Conservation (phyloP, 768 basidiomycete species). For the Boletus rex-veris region DNA sequence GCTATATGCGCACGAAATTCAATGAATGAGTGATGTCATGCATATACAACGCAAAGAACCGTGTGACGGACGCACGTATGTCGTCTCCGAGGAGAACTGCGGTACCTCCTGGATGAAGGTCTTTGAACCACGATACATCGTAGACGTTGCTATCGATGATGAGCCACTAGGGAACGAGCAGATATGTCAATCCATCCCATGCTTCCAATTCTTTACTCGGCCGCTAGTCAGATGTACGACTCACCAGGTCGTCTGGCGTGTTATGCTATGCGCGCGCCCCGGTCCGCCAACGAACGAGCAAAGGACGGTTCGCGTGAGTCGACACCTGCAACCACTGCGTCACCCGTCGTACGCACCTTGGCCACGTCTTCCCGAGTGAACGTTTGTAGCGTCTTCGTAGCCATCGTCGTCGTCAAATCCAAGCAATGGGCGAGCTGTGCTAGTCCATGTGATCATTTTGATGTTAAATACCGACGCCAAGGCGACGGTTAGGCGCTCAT, state of each 20-base stretch:
- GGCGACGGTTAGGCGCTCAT: no score
- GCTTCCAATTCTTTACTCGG: neutral
- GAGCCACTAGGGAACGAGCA: neutral
- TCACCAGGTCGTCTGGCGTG: slow-evolving; percentile 66
- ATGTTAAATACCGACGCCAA: no score
- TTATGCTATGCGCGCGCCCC: slow-evolving; percentile 55
- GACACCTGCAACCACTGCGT: no score
- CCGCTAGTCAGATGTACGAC: slow-evolving; percentile 12
- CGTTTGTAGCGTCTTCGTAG: slow-evolving; percentile 25
- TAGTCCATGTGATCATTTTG: neutral
- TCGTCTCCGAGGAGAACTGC: neutral
- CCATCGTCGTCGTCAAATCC: neutral
- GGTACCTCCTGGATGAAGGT: slow-evolving; percentile 11
- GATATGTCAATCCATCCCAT: neutral
- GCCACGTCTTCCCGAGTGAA: slow-evolving; percentile 70
- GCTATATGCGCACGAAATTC: slow-evolving; percentile 54
- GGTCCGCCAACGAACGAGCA: neutral
- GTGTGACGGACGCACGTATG: neutral
- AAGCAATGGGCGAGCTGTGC: neutral
- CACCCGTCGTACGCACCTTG: slow-evolving; percentile 40
- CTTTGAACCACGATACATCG: slow-evolving; percentile 74
- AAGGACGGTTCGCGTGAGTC: neutral
- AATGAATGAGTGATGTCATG: neutral
- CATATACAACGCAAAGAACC: neutral
- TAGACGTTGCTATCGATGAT: slow-evolving; percentile 69